A percentile compares a stretch with the other conserved stretches of the same genome.
Evolutionary conservation across 2,329 filamentous ascomycete genomes (phyloP).

Genomic region (Penicillium sp.): DNA sequence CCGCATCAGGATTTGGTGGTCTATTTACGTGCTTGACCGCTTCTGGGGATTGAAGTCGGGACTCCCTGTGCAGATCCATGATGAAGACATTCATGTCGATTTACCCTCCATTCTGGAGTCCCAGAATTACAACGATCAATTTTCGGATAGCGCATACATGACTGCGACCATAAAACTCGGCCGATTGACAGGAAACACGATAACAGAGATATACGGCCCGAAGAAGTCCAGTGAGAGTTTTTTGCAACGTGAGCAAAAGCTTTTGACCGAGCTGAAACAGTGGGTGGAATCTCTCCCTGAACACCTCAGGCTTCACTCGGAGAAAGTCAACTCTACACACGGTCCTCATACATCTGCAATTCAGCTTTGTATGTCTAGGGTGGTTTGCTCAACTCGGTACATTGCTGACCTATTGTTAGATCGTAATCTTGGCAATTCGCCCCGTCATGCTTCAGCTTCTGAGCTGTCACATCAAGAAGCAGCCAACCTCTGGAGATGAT

Average conservation of each 20-base stretch:
- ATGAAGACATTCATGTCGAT: conserved; percentile 41
- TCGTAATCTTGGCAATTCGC: background rate
- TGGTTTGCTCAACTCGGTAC: too few relatives aligned
- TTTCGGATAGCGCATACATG: conserved; percentile 28
- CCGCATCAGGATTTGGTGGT: conserved; percentile 31
- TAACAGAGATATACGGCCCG: conserved; percentile 25
- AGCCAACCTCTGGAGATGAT: background rate
- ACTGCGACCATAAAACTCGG: conserved; percentile 29
- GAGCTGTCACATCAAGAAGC: background rate
- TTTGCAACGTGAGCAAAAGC: conserved; percentile 30
- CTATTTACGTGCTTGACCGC: conserved; percentile 33
- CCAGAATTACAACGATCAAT: conserved; percentile 25
- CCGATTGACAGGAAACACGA: conserved; percentile 24
- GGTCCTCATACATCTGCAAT: background rate
- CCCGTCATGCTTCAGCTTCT: background rate
- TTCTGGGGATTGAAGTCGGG: conserved; percentile 46
- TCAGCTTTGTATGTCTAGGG: background rate
- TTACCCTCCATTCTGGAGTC: conserved; percentile 25
- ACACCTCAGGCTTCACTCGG: background rate
- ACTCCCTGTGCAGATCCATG: conserved; percentile 44
- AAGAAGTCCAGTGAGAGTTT: conserved; percentile 27
- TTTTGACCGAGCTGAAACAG: conserved; percentile 30
- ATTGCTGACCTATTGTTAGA: too few relatives aligned
- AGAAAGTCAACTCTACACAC: background rate
- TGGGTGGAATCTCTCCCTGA: conserved; percentile 19